Conservation (phyloP, 192 early-diverging fungal genomes). For the Linderina pennispora region DNA sequence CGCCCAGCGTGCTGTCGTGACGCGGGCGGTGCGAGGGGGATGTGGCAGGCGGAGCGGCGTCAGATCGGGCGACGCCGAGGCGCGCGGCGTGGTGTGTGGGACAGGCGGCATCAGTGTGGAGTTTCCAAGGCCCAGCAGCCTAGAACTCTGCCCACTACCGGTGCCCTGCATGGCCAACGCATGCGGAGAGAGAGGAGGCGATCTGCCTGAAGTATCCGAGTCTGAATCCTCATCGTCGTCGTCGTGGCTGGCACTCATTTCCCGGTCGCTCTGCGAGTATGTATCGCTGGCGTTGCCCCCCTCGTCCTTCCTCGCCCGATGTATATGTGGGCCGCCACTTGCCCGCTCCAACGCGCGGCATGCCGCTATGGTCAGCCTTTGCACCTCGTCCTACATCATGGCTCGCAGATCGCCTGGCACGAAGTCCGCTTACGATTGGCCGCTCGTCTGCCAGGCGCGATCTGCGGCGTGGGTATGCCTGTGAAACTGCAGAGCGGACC, state of each 20-base stretch:
- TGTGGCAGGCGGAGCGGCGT: conserved; percentile 27
- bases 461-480: conserved; percentile 23
- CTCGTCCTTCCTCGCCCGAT: neutral
- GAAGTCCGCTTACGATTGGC: conserved; percentile 6
- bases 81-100: conserved; percentile 28
- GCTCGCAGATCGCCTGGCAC: conserved; percentile 29
- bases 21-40: conserved; percentile 15
- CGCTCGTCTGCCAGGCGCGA: too few relatives aligned
- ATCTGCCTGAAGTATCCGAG: too few relatives aligned
- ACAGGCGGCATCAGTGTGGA: conserved; percentile 9
- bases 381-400: conserved; percentile 3
- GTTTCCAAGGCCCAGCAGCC: too few relatives aligned
- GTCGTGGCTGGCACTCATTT: neutral
- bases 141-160: too few relatives aligned
- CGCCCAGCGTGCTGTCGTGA: neutral
- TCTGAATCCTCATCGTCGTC: neutral
- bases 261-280: neutral
- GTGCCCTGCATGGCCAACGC: too few relatives aligned
- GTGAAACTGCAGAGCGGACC: conserved; percentile 31
- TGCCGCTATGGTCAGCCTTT: neutral
- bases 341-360: conserved; percentile 7
- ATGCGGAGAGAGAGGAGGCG: too few relatives aligned
- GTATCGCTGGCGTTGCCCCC: neutral
- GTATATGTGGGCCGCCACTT: conserved; percentile 21
- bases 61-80: conserved; percentile 26